These are phyloP conservation scores for Teunomyces cretensis DNA, from an alignment of 805 yeast species.

Conservation along the genomic window DNA sequence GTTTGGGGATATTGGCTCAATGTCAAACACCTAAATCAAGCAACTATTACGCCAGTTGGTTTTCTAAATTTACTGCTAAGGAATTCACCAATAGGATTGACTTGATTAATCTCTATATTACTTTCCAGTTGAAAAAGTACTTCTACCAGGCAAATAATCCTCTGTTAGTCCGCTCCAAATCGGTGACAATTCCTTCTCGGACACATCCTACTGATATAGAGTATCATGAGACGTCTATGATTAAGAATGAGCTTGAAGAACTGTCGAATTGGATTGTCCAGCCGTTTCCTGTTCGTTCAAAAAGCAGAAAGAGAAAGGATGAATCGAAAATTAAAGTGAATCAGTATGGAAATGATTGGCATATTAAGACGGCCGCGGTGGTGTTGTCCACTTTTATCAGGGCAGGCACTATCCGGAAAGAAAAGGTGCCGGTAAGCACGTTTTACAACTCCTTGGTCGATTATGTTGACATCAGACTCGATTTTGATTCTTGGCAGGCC, in stretches of 20 bases:
- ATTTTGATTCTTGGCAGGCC: slow-evolving; percentile 82
- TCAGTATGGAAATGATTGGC: slow-evolving; percentile 83
- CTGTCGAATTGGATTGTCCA: slow-evolving; percentile 1
- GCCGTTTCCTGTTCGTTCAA: neutral
- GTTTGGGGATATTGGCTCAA: slow-evolving; percentile 66
- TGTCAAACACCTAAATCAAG: slow-evolving; percentile 35
- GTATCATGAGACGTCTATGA: slow-evolving; percentile 19
- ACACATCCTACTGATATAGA: slow-evolving; percentile 15
- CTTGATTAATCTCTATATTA: slow-evolving; percentile 69
- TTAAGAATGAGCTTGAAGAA: slow-evolving; percentile 19
- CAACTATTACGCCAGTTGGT: slow-evolving; percentile 55
- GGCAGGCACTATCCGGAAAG: slow-evolving; percentile 46
- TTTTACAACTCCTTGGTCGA: slow-evolving; percentile 85
- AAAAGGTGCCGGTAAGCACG: slow-evolving; percentile 31
- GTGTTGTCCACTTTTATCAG: slow-evolving; percentile 54
- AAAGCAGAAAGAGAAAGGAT: slow-evolving; percentile 6
- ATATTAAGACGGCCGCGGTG: slow-evolving; percentile 63
- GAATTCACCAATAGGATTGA: slow-evolving; percentile 59
- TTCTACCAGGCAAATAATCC: slow-evolving; percentile 39
- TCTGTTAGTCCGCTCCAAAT: slow-evolving; percentile 11
- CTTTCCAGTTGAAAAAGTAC: slow-evolving; percentile 67
- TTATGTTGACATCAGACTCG: slow-evolving; percentile 70
- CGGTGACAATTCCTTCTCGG: neutral
- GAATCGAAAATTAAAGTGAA: slow-evolving; percentile 45
- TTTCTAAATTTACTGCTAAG: slow-evolving; percentile 42